phyloP scores from a whole-genome alignment of 108 stramenopile species.

The Cyclotella sp. region DNA sequence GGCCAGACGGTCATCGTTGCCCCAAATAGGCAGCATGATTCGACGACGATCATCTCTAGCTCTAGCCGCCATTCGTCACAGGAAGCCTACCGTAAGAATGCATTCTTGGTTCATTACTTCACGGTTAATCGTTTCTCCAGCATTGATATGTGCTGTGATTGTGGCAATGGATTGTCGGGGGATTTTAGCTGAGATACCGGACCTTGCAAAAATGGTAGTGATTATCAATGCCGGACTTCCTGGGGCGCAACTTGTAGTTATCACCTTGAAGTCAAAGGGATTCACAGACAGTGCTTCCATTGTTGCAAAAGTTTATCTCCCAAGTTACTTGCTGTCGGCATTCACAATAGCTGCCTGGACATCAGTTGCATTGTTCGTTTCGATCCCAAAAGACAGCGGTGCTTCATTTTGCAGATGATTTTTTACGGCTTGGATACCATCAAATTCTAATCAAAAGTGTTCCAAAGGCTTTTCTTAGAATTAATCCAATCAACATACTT shows the following conservation, averaged over 20 bases:
- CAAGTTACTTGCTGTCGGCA: slow-evolving; percentile 66
- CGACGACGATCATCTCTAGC: slow-evolving; percentile 31
- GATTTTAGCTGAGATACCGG: slow-evolving; percentile 51
- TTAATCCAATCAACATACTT: too few relatives aligned
- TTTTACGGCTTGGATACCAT: too few relatives aligned
- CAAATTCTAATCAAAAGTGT: too few relatives aligned
- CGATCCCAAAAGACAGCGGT: slow-evolving; percentile 49
- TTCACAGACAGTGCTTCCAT: slow-evolving; percentile 64
- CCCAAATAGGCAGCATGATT: slow-evolving; percentile 28
- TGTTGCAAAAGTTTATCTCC: slow-evolving; percentile 68
- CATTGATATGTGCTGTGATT: slow-evolving; percentile 56
- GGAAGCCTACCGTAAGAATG: slow-evolving; percentile 50
- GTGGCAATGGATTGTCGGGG: slow-evolving; percentile 67
- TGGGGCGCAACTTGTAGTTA: slow-evolving; percentile 69
- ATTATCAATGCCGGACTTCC: slow-evolving; percentile 71
- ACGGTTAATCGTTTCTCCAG: slow-evolving; percentile 65
- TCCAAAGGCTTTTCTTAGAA: too few relatives aligned
- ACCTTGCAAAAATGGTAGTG: slow-evolving; percentile 67
- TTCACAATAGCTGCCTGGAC: slow-evolving; percentile 80
- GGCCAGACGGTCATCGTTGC: slow-evolving; percentile 34
- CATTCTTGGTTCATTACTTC: slow-evolving; percentile 70
- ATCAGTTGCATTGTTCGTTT: slow-evolving; percentile 64
- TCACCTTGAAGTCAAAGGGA: slow-evolving; percentile 64
- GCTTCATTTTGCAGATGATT: too few relatives aligned
- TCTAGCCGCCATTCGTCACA: slow-evolving; percentile 26